These are phyloP conservation scores for Desmodesmus armatus DNA, from an alignment of 139 green algal genomes.

Conservation along the genomic window DNA sequence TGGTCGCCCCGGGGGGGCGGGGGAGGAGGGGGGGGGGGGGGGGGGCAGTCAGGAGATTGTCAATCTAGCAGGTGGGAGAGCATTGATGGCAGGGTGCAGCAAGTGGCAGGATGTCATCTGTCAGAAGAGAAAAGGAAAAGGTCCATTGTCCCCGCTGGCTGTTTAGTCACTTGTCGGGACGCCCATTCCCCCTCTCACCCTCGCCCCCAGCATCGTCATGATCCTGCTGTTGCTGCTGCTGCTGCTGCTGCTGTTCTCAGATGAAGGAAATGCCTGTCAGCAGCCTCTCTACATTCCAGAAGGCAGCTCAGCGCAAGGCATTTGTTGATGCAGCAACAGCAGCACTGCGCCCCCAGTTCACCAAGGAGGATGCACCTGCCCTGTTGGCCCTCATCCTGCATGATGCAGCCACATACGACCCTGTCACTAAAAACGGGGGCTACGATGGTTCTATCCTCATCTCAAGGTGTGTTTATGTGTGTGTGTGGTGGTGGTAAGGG, in stretches of 20 bases:
- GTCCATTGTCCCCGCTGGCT: too few species aligned
- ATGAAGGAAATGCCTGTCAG: slow-evolving; percentile 15
- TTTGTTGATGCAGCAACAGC: slow-evolving; percentile 44
- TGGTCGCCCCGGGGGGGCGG: too few species aligned
- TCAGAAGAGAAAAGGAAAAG: too few species aligned
- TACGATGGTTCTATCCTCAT: slow-evolving; percentile 81
- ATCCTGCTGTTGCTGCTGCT: background rate
- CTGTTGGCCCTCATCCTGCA: slow-evolving; percentile 74
- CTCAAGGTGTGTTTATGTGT: slow-evolving; percentile 27
- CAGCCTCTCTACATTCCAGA: slow-evolving; percentile 51
- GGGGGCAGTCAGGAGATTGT: too few species aligned
- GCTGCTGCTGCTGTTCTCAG: slow-evolving; percentile 10
- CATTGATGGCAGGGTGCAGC: too few species aligned
- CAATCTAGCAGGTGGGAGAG: too few species aligned
- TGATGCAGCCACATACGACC: slow-evolving; percentile 83
- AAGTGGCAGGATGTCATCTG: too few species aligned
- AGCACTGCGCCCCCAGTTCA: slow-evolving; percentile 55
- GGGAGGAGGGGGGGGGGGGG: too few species aligned
- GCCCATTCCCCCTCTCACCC: background rate
- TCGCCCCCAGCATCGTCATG: background rate
- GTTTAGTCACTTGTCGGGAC: too few species aligned
- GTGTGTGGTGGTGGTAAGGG: too few species aligned
- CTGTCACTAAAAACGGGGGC: slow-evolving; percentile 75
- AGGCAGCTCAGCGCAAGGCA: slow-evolving; percentile 47
- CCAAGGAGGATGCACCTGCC: slow-evolving; percentile 59